Conservation (phyloP, 1,284 basidiomycete genomes). For the Ganoderma lingzhi region DNA sequence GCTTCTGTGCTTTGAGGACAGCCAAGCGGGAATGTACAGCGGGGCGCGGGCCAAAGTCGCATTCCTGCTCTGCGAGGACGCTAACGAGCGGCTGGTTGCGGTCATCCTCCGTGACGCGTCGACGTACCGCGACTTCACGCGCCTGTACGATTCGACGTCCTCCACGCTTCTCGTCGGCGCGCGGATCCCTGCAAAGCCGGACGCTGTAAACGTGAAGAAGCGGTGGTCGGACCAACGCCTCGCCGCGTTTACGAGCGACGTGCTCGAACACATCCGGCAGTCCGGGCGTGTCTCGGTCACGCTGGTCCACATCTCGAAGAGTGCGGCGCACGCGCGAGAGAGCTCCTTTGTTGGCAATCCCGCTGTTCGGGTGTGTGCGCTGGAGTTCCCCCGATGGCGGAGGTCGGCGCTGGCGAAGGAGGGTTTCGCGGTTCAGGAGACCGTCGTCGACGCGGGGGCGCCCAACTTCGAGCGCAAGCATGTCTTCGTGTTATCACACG, state of each 20-base stretch:
- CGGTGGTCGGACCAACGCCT: neutral
- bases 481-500: neutral
- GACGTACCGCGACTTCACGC: neutral
- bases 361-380: neutral
- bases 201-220: neutral
- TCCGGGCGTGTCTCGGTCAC: neutral
- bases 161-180: neutral
- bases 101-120: conserved; percentile 7
- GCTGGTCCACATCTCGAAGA: neutral
- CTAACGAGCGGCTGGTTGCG: neutral
- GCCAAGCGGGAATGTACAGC: neutral
- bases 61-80: conserved; percentile 10
- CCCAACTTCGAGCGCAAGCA: neutral
- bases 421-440: neutral
- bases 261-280: neutral
- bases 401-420: neutral
- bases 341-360: neutral
- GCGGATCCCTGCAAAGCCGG: neutral
- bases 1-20: neutral
- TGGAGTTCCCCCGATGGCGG: neutral
- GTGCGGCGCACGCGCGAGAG: neutral
- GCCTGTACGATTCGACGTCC: neutral
- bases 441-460: neutral
- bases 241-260: neutral
- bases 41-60: neutral